Evolutionary conservation across 495 filamentous ascomycete species (phyloP), one percentile per base, ranked within the genome.

Genomic region (Apiosordaria backusii): DNA sequence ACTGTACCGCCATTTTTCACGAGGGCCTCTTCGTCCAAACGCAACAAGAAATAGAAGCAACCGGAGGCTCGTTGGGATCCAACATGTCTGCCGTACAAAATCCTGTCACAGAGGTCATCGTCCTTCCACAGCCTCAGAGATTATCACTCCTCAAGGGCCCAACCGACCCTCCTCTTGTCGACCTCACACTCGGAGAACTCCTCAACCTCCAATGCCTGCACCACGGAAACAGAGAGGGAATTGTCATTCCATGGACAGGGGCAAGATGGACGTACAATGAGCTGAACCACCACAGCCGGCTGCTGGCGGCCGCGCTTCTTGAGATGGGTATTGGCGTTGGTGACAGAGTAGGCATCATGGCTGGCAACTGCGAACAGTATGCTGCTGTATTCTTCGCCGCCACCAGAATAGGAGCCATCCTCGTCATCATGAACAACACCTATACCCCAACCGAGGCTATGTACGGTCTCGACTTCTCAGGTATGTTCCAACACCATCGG

Each of bases 371-470:
- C 72, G 87, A 88, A 69, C 85, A 88, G 74, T 91, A 89, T 69
- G 86, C 87, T 35, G 81, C 86, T 0, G 79, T 90, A 19, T 88
- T 91, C 77, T 91, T 91, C 65, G 87, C 87, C 1, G 86, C 86
- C 27, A 82, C 85, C 2, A 79, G 84, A 18, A 84, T 91, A n/a
- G 88, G 88, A 18, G 87, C 85, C 27, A 85, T 88, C 22, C 73
- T 89, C 55, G 88, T 91, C 4, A 88, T 89, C 27, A 76, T 90
- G 68, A 90, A 91, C 76, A 89, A 89, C 76, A 91, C 87, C 0
- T 90, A 90, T 70, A 91, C 88, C 24, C 80, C 85, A 0, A 82
- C 80, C 16, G 88, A 91, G 72, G 81, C 86, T 3, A 78, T 83
- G 65, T 84, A 87, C 71, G 88, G 86, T 26, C 74, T 91, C n/a